A percentile compares a stretch with the other conserved stretches of the same genome.
phyloP scores from a whole-genome alignment of 192 early-diverging fungal genomes.

The Coemansia javaensis region DNA sequence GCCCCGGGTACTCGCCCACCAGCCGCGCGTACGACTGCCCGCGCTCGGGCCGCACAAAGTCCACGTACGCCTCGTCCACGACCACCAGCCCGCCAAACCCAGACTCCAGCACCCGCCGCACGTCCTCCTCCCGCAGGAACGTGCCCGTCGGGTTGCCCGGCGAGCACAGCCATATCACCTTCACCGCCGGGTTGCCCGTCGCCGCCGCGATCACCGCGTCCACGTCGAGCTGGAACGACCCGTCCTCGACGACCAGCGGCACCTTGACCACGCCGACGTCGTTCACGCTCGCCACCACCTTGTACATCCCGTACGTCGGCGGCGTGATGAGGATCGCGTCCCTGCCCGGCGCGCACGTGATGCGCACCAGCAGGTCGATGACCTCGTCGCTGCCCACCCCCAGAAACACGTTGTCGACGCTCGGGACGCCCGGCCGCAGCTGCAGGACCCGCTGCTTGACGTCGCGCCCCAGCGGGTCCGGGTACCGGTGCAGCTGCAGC shows the following conservation, averaged over 20 bases:
- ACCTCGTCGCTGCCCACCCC: slow-evolving; percentile 98
- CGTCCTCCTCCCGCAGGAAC: slow-evolving; percentile 59
- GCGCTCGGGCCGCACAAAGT: slow-evolving; percentile 72
- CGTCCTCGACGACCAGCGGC: slow-evolving; percentile 69
- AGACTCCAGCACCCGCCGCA: slow-evolving; percentile 39
- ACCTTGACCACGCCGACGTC: slow-evolving; percentile 89
- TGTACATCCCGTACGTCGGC: slow-evolving; percentile 99
- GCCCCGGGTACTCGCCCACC: slow-evolving; percentile 81
- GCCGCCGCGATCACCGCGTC: slow-evolving; percentile 51
- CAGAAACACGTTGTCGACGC: slow-evolving; percentile 75
- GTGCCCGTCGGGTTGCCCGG: slow-evolving; percentile 99
- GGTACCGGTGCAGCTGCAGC: slow-evolving; percentile 83
- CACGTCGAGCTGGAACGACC: slow-evolving; percentile 43
- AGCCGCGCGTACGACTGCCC: slow-evolving; percentile 72
- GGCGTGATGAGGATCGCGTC: slow-evolving; percentile 94
- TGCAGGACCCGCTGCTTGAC: slow-evolving; percentile 74
- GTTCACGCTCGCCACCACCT: slow-evolving; percentile 87
- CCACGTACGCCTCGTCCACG: slow-evolving; percentile 98
- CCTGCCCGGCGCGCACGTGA: slow-evolving; percentile 82
- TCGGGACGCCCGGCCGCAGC: slow-evolving; percentile 63
- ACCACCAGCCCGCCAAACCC: slow-evolving; percentile 82
- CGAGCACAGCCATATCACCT: slow-evolving; percentile 92
- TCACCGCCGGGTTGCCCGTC: slow-evolving; percentile 70
- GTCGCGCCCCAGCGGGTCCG: slow-evolving; percentile 83
- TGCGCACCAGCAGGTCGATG: slow-evolving; percentile 84